Conservation (phyloP, 2,329 filamentous ascomycete species). For the Tolypocladium album region DNA sequence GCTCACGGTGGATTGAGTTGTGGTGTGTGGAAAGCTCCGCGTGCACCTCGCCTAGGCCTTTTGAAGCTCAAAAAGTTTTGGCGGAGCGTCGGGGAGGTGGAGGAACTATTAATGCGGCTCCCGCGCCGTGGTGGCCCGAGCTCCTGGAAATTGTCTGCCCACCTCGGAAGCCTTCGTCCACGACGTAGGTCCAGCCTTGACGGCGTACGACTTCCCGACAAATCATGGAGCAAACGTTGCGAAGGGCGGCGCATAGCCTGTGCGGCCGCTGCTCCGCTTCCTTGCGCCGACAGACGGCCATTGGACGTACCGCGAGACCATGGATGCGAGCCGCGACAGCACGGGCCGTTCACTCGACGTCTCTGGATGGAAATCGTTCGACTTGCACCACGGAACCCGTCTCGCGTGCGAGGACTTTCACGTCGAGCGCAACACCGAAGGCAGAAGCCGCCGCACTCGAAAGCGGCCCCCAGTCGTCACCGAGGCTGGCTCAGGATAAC, state of each 20-base stretch:
- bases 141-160: slow-evolving; percentile 8
- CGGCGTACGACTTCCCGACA: not conserved
- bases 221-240: slow-evolving; percentile 29
- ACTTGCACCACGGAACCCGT: slow-evolving; percentile 8
- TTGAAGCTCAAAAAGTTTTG: slow-evolving; percentile 22
- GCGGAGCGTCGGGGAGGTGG: slow-evolving; percentile 13
- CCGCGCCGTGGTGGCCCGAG: slow-evolving; percentile 15
- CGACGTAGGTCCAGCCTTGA: not conserved
- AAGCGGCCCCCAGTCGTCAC: slow-evolving; percentile 9
- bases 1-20: slow-evolving; percentile 3
- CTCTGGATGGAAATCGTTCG: slow-evolving; percentile 6
- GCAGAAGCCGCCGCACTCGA: slow-evolving; percentile 16
- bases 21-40: slow-evolving; percentile 6
- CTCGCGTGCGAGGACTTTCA: slow-evolving; percentile 16
- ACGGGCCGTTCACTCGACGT: slow-evolving; percentile 17
- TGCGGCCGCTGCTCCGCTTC: slow-evolving; percentile 29
- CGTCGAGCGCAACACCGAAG: slow-evolving; percentile 14
- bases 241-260: slow-evolving; percentile 25
- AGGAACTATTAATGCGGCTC: slow-evolving; percentile 26
- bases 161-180: not conserved
- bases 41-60: not conserved
- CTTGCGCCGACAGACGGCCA: slow-evolving; percentile 17
- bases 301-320: slow-evolving; percentile 10
- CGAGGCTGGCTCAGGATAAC: slow-evolving; percentile 56
- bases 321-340: slow-evolving; percentile 14